Evolutionary conservation across 2,329 filamentous ascomycete species (phyloP), one percentile per base, ranked within the genome.

Genomic region (Elsinoe perseae): DNA sequence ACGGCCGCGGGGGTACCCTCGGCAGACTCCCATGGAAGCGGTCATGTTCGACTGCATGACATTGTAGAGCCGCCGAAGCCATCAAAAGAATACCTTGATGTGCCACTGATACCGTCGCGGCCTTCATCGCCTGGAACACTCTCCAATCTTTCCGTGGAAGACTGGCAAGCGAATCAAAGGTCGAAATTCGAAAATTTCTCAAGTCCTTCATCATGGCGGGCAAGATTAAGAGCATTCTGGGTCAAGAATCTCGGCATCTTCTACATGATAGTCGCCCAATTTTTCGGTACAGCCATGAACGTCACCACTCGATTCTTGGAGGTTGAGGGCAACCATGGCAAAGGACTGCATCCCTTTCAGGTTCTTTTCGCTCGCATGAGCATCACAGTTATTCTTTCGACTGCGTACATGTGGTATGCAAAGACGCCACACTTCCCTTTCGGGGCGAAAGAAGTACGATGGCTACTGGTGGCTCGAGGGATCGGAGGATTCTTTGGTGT

Each of bases 221-320:
- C 57, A 27, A 65, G 60, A 42, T 58, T 65, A 20, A 23, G 58
- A 14, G 62, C 64, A 12, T 75, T 81, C 61, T 89, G 85, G 85
- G 61, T 70, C 3, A 73, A 75, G 55, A 90, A 93, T 64, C 84
- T 85, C 62, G 87, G 87, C 1, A 78, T 91, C 18, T 74, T 86
- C 20, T 75, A 90, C 43, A 87, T 95, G 42, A 75, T 90, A 16
- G 59, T 85, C 2, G 80, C 89, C 0, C 89, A 95, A 69, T 74
- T 93, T 32, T 95, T 95, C 63, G 89, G 85, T 1, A 84, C 86
- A 0, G 71, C 87, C 54, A 95, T 95, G 91, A 95, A 93, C 68
- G 81, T 95, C 8, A 83, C 83, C 38, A 87, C 89, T 0, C 79
- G 89, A 18, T 69, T 92, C 9, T 74, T 95, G 36, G 88, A 95